A percentile compares a stretch with the other conserved stretches of the same genome.
Conservation (phyloP, 2,329 filamentous ascomycete species). For the Penicillium sclerotiorum region DNA sequence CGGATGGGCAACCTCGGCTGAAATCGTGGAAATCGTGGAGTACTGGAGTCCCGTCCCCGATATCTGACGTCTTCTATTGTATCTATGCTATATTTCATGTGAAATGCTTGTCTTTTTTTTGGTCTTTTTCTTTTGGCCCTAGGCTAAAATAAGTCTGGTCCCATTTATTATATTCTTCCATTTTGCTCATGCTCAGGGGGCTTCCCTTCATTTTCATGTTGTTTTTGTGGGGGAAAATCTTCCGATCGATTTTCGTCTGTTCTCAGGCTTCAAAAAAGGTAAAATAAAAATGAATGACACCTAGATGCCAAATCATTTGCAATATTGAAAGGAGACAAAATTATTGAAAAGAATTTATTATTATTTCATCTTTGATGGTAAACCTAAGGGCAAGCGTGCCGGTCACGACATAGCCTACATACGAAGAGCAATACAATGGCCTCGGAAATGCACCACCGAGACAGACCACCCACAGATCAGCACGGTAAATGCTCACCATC, state of each 20-base stretch:
- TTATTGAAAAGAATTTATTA: neutral
- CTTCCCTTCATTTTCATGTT: no score
- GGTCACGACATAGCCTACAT: no score
- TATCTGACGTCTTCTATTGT: neutral
- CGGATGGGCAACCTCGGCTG: slow-evolving; percentile 26
- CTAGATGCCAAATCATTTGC: neutral
- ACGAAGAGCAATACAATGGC: slow-evolving; percentile 3
- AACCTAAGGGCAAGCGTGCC: no score
- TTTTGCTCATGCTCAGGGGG: no score
- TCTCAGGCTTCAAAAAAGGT: no score
- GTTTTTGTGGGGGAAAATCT: neutral
- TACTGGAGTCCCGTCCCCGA: slow-evolving; percentile 22
- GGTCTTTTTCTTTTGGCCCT: neutral
- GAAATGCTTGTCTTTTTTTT: slow-evolving; percentile 9
- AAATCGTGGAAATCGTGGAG: slow-evolving; percentile 4
- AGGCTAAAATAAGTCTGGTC: no score
- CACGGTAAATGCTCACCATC: slow-evolving; percentile 8
- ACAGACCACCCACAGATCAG: slow-evolving; percentile 20
- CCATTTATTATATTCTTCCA: no score
- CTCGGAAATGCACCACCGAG: slow-evolving; percentile 12
- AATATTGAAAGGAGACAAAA: neutral
- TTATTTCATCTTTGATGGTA: neutral
- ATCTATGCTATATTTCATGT: no score
- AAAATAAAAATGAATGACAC: no score
- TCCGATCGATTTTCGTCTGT: slow-evolving; percentile 14